A percentile compares a stretch with the other conserved stretches of the same genome.
Conservation (phyloP, 2,329 filamentous ascomycete species). For the Atkinsonella texensis region DNA sequence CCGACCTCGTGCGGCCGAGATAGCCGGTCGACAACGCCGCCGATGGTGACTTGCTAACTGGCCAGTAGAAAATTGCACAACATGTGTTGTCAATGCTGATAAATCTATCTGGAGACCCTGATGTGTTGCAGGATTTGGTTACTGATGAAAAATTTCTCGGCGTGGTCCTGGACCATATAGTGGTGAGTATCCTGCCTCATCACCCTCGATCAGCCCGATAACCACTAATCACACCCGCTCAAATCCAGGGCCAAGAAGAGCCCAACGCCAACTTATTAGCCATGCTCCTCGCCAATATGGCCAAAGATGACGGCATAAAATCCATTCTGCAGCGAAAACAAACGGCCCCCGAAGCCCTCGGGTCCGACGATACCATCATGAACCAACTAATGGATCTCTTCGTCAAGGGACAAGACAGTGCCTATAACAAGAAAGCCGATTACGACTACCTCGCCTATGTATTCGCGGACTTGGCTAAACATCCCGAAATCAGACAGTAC, state of each 20-base stretch:
- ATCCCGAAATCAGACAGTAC: constrained; percentile 61
- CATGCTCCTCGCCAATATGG: constrained; percentile 88
- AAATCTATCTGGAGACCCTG: constrained; percentile 67
- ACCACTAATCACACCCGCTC: neutral
- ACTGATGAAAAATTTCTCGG: constrained; percentile 75
- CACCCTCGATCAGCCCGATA: neutral
- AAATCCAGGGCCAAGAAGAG: constrained; percentile 53
- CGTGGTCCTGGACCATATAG: constrained; percentile 58
- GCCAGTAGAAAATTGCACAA: constrained; percentile 66
- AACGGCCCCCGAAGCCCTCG: constrained; percentile 54
- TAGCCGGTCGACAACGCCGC: too few relatives aligned
- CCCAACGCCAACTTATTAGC: constrained; percentile 72
- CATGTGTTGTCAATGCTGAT: constrained; percentile 85
- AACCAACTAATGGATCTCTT: constrained; percentile 94
- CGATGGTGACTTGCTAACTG: neutral
- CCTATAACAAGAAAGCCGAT: constrained; percentile 73
- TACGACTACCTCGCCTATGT: constrained; percentile 92
- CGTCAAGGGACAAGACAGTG: constrained; percentile 75
- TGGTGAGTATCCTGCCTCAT: constrained; percentile 39
- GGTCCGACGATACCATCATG: constrained; percentile 60
- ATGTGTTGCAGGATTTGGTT: constrained; percentile 60
- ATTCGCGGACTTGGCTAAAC: constrained; percentile 84
- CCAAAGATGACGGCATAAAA: constrained; percentile 66
- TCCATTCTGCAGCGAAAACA: constrained; percentile 58
- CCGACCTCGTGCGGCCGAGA: too few relatives aligned